Evolutionary conservation across 73 alveolate species (phyloP), one percentile per base, ranked within the genome.

Genomic region (Breviolum minutum): DNA sequence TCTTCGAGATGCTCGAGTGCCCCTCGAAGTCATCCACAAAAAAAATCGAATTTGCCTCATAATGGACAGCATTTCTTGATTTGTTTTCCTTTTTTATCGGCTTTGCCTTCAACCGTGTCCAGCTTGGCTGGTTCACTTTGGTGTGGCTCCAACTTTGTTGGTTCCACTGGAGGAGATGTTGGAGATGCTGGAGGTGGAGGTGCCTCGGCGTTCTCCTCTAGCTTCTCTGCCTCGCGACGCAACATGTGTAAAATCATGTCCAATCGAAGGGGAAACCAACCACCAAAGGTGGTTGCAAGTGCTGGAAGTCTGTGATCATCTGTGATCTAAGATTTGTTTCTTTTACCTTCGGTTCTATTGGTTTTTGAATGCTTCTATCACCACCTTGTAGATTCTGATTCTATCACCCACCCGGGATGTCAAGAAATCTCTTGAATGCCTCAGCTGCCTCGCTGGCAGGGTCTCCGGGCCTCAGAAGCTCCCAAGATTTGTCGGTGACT

Each of bases 41-140:
- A 77, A 77, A 71, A 71, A 60, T 40, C 69, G 90, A 7, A 81
- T 32, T 48, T 22, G 32, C 20, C 30, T 89, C 61, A 89, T 61
- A 89, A 89, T 29, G 96, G 96, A 24, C 96, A 89, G 86, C 96
- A 89, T 86, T 89, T 89, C 96, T 89, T 89, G 86, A 64, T 80
- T 62, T 64, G 79, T 30, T 63, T 86, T 16, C 63, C 70, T 29
- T 68, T 24, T 54, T 19, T 40, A 27, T 4, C 24, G 6, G 77
- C 77, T 22, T 32, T 30, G 70, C 26, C 90, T 29, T 81, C 48
- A 40, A 10, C 90, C 30, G 90, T 66, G 13, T 81, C 90, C 90
- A 48, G 90, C 90, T 81, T 81, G 90, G 90, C 90, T 19, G 90
- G 90, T 81, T 48, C 96, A 84, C 40, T 30, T 20, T 20, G 40